Percentiles rank a stretch among this genome's conserved stretches.
Evolutionary conservation across 345 rosid species (phyloP).

Genomic region (Salix udensis): DNA sequence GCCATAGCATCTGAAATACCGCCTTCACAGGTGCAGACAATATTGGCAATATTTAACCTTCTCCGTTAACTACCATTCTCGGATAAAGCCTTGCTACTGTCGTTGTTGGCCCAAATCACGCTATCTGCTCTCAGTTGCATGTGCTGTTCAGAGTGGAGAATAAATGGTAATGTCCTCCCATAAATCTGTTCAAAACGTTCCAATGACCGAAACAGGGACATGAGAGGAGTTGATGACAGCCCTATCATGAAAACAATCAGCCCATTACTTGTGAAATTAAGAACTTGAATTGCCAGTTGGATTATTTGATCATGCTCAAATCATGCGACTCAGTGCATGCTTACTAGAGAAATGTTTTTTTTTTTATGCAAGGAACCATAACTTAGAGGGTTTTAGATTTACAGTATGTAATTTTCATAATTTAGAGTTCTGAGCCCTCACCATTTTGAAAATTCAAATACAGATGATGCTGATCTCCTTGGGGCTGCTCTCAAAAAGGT

Average conservation of each 20-base stretch:
- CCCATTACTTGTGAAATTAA: not conserved
- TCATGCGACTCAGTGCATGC: not conserved
- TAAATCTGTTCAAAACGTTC: too few species aligned
- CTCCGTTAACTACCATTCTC: too few species aligned
- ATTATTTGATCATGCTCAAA: not conserved
- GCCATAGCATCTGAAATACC: constrained; percentile 24
- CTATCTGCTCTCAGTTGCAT: too few species aligned
- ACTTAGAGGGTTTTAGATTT: too few species aligned
- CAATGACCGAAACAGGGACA: not conserved
- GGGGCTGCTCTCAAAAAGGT: not conserved
- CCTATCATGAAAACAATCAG: not conserved
- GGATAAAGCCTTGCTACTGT: too few species aligned
- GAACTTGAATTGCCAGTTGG: not conserved
- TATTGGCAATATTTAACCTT: too few species aligned
- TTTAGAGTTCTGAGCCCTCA: not conserved
- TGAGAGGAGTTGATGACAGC: not conserved
- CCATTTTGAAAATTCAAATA: not conserved
- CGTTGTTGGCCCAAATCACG: too few species aligned
- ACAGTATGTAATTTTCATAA: not conserved
- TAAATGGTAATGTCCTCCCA: too few species aligned
- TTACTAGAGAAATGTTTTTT: not conserved
- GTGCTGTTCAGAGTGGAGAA: too few species aligned
- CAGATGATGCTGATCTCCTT: not conserved
- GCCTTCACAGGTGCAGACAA: too few species aligned
- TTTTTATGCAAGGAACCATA: not conserved